These are phyloP conservation scores for Aphanomyces invadans DNA, from an alignment of 352 stramenopile genomes.

Conservation along the genomic window DNA sequence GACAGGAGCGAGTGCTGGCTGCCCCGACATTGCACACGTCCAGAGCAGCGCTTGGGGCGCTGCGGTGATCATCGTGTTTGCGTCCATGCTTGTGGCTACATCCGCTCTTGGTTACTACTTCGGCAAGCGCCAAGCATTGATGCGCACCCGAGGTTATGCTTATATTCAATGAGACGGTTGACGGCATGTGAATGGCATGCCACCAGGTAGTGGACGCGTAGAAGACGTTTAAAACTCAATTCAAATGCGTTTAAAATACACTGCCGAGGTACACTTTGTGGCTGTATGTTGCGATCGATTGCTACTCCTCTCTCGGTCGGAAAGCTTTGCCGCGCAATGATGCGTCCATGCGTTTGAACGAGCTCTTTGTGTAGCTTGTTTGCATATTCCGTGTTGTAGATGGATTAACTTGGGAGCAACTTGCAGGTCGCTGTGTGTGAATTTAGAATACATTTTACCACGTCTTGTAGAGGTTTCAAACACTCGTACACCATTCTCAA, in stretches of 20 bases:
- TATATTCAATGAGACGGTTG: slow-evolving; percentile 9
- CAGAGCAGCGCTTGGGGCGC: not conserved
- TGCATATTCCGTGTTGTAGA: too few relatives aligned
- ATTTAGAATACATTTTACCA: not conserved
- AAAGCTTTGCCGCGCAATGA: too few relatives aligned
- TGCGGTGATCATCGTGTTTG: not conserved
- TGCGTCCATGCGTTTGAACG: too few relatives aligned
- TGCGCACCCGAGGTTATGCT: not conserved
- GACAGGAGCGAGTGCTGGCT: not conserved
- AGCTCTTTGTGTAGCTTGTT: too few relatives aligned
- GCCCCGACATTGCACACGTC: not conserved
- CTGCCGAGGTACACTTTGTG: not conserved
- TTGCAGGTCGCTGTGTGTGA: too few relatives aligned
- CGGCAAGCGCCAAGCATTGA: not conserved
- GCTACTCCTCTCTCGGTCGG: not conserved
- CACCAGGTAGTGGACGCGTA: not conserved
- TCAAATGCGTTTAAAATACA: slow-evolving; percentile 5
- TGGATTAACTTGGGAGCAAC: too few relatives aligned
- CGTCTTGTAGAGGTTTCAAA: not conserved
- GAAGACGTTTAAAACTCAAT: not conserved
- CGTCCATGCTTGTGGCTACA: not conserved
- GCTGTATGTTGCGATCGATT: not conserved
- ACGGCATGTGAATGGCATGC: not conserved
- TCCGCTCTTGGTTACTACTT: slow-evolving; percentile 3
- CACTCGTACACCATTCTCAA: not conserved